Evolutionary conservation across 2,329 filamentous ascomycete genomes (phyloP).

Genomic region (Talaromyces sp.): DNA sequence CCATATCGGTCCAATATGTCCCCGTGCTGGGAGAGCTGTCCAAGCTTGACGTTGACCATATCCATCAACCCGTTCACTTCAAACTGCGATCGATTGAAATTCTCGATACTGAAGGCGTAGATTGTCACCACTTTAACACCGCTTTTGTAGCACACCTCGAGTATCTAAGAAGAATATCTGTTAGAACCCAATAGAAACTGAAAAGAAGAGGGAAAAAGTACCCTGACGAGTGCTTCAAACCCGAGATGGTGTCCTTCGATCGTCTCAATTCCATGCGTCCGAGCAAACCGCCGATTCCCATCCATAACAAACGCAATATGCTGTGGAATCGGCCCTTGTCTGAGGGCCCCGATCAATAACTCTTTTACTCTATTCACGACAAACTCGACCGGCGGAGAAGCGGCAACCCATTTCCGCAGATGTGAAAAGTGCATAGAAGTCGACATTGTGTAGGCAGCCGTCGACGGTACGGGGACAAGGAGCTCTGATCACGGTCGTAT

Average conservation of each 20-base stretch:
- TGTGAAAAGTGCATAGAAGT: slow-evolving; percentile 56
- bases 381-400: slow-evolving; percentile 90
- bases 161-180: slow-evolving; percentile 52
- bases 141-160: slow-evolving; percentile 97
- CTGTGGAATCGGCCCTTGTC: slow-evolving; percentile 84
- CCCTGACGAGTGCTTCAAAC: slow-evolving; percentile 87
- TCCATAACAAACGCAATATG: slow-evolving; percentile 99
- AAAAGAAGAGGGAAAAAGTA: slow-evolving; percentile 39
- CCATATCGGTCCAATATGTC: slow-evolving; percentile 91
- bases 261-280: slow-evolving; percentile 87
- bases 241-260: slow-evolving; percentile 93
- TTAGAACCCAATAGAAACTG: neutral
- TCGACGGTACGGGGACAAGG: neutral
- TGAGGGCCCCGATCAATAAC: slow-evolving; percentile 78
- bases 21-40: slow-evolving; percentile 86
- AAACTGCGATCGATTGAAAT: slow-evolving; percentile 94
- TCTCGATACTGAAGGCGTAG: slow-evolving; percentile 98
- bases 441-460: slow-evolving; percentile 23
- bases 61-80: slow-evolving; percentile 97
- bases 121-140: slow-evolving; percentile 96
- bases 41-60: slow-evolving; percentile 91
- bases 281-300: slow-evolving; percentile 88
- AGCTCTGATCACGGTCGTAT: neutral
- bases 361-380: slow-evolving; percentile 72
- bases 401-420: slow-evolving; percentile 69